Evolutionary conservation across 1,139 yeast species (phyloP).

Genomic region (Kodamaea sp.): DNA sequence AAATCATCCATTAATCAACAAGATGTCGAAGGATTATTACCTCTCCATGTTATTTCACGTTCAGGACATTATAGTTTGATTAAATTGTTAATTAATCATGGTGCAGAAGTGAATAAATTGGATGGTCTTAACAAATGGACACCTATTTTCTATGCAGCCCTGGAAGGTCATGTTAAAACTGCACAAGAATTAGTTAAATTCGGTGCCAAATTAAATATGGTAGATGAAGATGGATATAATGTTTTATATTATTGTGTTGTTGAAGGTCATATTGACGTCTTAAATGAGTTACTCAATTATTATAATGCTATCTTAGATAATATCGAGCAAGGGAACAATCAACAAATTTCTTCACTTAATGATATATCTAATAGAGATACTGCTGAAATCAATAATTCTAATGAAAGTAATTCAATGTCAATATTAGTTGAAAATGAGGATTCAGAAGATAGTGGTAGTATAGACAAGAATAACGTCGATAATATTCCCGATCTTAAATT

Average conservation of each 20-base stretch:
- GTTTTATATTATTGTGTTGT: constrained; percentile 89
- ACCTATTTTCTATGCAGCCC: constrained; percentile 85
- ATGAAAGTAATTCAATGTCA: constrained; percentile 16
- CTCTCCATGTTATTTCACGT: constrained; percentile 84
- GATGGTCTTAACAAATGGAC: constrained; percentile 94
- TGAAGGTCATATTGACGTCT: constrained; percentile 83
- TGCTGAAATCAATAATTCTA: constrained; percentile 1
- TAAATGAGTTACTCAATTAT: constrained; percentile 57
- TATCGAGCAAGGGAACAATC: no score
- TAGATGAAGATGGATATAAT: constrained; percentile 81
- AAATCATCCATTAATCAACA: constrained; percentile 42
- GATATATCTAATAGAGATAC: constrained; percentile 3
- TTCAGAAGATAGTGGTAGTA: constrained; percentile 38
- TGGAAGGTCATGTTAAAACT: constrained; percentile 74
- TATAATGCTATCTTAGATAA: constrained; percentile 13
- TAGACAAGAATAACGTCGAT: constrained; percentile 46
- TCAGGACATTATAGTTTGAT: constrained; percentile 74
- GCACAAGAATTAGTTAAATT: constrained; percentile 66
- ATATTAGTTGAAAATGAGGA: constrained; percentile 35
- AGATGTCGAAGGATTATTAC: constrained; percentile 85
- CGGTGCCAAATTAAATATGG: constrained; percentile 67
- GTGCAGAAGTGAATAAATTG: constrained; percentile 73
- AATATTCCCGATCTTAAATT: constrained; percentile 84
- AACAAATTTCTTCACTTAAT: constrained; percentile 2
- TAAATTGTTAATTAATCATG: constrained; percentile 62